phyloP scores from a whole-genome alignment of 352 stramenopile species.

The Pythium chondricola region DNA sequence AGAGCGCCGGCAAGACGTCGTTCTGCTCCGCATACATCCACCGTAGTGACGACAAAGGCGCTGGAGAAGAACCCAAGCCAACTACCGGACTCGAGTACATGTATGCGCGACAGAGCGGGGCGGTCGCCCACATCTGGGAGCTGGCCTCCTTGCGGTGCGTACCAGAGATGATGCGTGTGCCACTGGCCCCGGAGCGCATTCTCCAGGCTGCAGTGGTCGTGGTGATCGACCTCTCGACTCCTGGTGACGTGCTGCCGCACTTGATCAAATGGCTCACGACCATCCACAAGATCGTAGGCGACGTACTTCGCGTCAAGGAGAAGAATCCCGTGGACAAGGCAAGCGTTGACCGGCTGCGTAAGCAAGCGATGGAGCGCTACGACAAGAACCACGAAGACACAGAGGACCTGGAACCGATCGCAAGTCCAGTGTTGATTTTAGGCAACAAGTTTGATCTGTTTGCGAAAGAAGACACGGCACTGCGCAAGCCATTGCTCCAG shows the following conservation, averaged over 20 bases:
- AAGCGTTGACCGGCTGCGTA: constrained; percentile 39
- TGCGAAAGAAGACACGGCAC: constrained; percentile 78
- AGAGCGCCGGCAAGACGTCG: constrained; percentile 74
- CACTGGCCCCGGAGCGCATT: constrained; percentile 69
- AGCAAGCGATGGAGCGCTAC: constrained; percentile 47
- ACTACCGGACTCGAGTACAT: constrained; percentile 90
- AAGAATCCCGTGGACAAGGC: constrained; percentile 63
- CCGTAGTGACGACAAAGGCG: constrained; percentile 33
- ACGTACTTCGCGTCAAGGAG: constrained; percentile 56
- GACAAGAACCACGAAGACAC: constrained; percentile 61
- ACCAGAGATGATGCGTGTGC: constrained; percentile 80
- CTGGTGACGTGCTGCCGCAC: constrained; percentile 70
- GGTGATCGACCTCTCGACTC: constrained; percentile 76
- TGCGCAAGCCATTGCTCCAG: constrained; percentile 78
- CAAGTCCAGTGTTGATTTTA: constrained; percentile 78
- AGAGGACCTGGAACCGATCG: constrained; percentile 62
- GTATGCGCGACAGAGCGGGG: constrained; percentile 71
- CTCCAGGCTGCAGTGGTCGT: constrained; percentile 73
- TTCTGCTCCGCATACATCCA: constrained; percentile 66
- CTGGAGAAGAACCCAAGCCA: constrained; percentile 80
- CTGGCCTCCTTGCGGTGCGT: constrained; percentile 77
- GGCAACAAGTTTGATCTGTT: constrained; percentile 90
- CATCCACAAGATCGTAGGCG: constrained; percentile 43
- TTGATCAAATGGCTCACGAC: constrained; percentile 75
- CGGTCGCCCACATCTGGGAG: constrained; percentile 91